phyloP scores from a whole-genome alignment of 345 rosid species.

The Melaleuca quinquenervia region DNA sequence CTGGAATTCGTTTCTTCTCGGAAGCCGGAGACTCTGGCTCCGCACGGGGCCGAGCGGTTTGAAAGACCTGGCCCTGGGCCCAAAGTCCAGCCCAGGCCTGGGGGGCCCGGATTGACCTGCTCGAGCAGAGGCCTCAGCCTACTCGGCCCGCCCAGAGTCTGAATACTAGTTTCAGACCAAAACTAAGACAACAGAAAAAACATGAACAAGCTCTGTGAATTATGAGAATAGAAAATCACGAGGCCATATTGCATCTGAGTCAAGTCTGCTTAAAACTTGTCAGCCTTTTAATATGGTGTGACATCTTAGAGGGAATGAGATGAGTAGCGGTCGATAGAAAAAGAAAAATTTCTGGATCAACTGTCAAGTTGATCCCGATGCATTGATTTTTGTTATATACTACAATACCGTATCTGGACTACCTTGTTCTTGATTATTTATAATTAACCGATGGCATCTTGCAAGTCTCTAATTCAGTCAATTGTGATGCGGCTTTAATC shows the following conservation, averaged over 20 bases:
- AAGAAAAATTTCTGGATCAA: not conserved
- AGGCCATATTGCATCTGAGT: not conserved
- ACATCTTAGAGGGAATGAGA: not conserved
- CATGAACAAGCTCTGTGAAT: not conserved
- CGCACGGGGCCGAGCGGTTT: not conserved
- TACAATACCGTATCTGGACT: rapidly evolving
- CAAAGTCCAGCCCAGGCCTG: not conserved
- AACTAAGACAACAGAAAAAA: not conserved
- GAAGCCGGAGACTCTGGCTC: not conserved
- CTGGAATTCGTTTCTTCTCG: too few relatives aligned
- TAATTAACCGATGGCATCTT: not conserved
- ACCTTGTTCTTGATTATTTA: not conserved
- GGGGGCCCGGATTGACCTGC: not conserved
- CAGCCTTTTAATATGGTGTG: not conserved
- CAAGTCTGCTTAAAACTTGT: not conserved
- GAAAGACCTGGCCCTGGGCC: not conserved
- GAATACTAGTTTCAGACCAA: not conserved
- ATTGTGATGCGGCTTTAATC: not conserved
- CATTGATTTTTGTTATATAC: rapidly evolving
- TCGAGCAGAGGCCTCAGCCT: not conserved
- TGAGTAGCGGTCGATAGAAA: not conserved
- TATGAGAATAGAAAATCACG: not conserved
- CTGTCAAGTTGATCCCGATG: rapidly evolving
- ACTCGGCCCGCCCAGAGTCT: not conserved
- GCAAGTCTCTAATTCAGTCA: not conserved